Evolutionary conservation across 345 rosid species (phyloP).

Genomic region (Euphorbia peplus): DNA sequence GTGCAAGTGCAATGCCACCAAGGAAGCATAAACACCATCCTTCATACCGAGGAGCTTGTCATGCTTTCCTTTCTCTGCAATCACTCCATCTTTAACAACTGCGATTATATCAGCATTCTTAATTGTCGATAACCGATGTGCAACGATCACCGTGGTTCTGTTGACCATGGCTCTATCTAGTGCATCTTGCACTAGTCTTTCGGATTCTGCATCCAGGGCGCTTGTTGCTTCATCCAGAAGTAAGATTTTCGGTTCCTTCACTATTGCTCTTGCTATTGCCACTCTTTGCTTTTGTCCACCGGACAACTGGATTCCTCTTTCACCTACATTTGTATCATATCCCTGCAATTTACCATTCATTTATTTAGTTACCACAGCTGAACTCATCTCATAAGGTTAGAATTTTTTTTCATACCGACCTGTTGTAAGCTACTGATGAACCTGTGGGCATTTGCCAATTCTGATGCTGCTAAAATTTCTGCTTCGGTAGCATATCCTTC

Average conservation of each 20-base stretch:
- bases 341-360: constrained; percentile 9
- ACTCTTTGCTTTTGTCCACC: constrained; percentile 24
- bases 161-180: constrained; percentile 16
- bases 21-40: constrained; percentile 20
- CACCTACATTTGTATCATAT: constrained; percentile 15
- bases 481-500: constrained; percentile 17
- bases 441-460: constrained; percentile 18
- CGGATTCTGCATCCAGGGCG: constrained; percentile 23
- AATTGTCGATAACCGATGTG: constrained; percentile 19
- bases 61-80: constrained; percentile 22
- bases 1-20: constrained; percentile 16
- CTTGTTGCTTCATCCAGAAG: constrained; percentile 25
- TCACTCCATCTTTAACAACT: constrained; percentile 20
- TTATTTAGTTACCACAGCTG: too few relatives aligned
- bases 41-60: constrained; percentile 1
- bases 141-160: constrained; percentile 17
- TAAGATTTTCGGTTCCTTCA: constrained; percentile 16
- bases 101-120: constrained; percentile 20
- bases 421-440: constrained; percentile 23
- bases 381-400: neutral
- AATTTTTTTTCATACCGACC: neutral
- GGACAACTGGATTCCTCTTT: constrained; percentile 16
- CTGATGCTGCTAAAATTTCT: constrained; percentile 18
- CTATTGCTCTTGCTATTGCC: constrained; percentile 20
- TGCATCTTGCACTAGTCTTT: constrained; percentile 21